Conservation (phyloP, 1,284 basidiomycete genomes). For the Cryptococcus deneoformans region DNA sequence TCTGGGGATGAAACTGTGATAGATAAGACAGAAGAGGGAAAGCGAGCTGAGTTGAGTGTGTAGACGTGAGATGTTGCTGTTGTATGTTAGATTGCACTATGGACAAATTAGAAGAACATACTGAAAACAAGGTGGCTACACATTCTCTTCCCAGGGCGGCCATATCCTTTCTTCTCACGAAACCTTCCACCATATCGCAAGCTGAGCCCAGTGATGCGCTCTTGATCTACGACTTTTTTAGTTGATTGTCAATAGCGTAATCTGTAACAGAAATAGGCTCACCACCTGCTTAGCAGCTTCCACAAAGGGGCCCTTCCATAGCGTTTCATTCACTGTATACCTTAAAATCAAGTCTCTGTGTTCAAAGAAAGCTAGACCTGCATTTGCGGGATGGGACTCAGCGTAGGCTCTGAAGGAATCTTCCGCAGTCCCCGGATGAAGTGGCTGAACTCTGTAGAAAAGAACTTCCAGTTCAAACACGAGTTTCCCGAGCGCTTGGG, state of each 20-base stretch:
- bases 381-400: background rate
- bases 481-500: conserved; percentile 10
- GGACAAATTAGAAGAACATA: conserved; percentile 6
- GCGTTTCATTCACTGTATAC: conserved; percentile 1
- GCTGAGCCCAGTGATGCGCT: background rate
- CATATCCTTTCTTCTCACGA: conserved; percentile 8
- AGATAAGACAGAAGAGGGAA: conserved; percentile 29
- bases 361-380: background rate
- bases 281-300: conserved; percentile 13
- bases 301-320: conserved; percentile 7
- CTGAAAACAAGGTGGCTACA: conserved; percentile 12
- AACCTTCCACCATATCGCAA: conserved; percentile 13
- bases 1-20: conserved; percentile 53
- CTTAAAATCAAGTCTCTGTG: background rate
- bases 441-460: background rate
- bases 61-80: background rate
- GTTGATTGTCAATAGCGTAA: background rate
- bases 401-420: conserved; percentile 17
- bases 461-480: conserved; percentile 24
- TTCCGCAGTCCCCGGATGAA: background rate
- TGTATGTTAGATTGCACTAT: background rate
- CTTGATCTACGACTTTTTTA: background rate
- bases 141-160: conserved; percentile 8
- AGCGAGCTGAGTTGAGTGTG: background rate
- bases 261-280: background rate